phyloP scores from a whole-genome alignment of 441 rosid species.

The Lepidium campestre region DNA sequence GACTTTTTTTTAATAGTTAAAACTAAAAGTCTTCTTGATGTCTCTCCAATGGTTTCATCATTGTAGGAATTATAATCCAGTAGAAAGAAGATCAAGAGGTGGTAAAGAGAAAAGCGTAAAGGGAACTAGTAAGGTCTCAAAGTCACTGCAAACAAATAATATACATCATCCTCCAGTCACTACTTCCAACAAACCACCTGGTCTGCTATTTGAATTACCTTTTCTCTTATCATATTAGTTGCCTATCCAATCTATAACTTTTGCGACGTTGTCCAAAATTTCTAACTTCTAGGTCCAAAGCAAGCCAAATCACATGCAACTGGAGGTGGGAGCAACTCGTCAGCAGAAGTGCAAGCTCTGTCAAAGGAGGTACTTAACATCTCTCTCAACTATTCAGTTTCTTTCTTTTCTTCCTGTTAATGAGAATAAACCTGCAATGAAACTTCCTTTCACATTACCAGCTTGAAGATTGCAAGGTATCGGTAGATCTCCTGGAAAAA shows the following conservation, averaged over 20 bases:
- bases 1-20: background rate
- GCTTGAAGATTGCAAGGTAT: constrained; percentile 73
- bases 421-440: background rate
- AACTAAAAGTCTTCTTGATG: background rate
- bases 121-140: constrained; percentile 59
- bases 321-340: constrained; percentile 41
- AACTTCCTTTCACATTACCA: constrained; percentile 2
- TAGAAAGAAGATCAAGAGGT: constrained; percentile 78
- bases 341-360: constrained; percentile 54
- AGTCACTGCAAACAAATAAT: constrained; percentile 74
- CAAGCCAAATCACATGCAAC: constrained; percentile 37
- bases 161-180: constrained; percentile 41
- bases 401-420: background rate
- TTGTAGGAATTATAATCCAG: constrained; percentile 85
- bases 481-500: constrained; percentile 73
- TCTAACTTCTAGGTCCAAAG: constrained; percentile 48
- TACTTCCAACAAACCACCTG: constrained; percentile 10
- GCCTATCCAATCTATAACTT: constrained; percentile 13
- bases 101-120: constrained; percentile 61
- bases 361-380: constrained; percentile 62
- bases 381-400: background rate
- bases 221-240: background rate
- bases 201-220: background rate
- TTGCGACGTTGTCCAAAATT: background rate
- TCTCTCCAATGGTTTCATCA: constrained; percentile 11